Base-by-base conservation (phyloP, 371 early-diverging fungal genomes). In the Rhizopus delemar region DNA sequence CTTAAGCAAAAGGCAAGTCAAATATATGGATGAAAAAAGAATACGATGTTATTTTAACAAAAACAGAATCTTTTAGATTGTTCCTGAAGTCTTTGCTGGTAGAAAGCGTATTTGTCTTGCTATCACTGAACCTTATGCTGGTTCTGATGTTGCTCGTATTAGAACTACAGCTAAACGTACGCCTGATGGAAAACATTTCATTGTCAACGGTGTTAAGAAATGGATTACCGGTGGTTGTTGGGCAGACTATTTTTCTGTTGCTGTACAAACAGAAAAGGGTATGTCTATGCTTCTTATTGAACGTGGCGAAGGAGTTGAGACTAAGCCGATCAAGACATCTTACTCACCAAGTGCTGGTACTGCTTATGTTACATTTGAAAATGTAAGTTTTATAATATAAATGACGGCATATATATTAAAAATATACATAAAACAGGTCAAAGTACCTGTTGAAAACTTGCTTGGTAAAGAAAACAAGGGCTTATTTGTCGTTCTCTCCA, bases 201-300 rank as follows among this genome's bases (percentile, higher is more conserved):
- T 86, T 38, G 73, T 64, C 2, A 68, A 68, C 35, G 61, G 64
- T 46, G 91, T 91, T 60, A 93, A 93, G 82, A 91, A 92, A 72
- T 89, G 90, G 88, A 87, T 87, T 52, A 92, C 94, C 51, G 89
- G 88, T 70, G 95, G 95, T 62, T 82, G 83, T 50, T 73, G 56
- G 55, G 62, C 68, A 9, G 88, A 89, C 66, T 89, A 82, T 70
- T 90, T 90, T 66, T 86, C 88, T 38, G 83, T 83, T 3, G 89
- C 89, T 55, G 77, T 80, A n/a, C 76, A 65, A 7, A 90, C 89
- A 5, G 78, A 82, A 39, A 90, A 91, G 79, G 82, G 82, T 60
- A 91, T 92, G 54, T 91, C 92, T 56, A 78, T 93, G 74, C 80
- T 86, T 45, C 55, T 80, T 5, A 70, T 86, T 35, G 86, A 86